A percentile compares a stretch with the other conserved stretches of the same genome.
phyloP scores from a whole-genome alignment of 352 stramenopile genomes.

The Globisporangium megalacanthum region DNA sequence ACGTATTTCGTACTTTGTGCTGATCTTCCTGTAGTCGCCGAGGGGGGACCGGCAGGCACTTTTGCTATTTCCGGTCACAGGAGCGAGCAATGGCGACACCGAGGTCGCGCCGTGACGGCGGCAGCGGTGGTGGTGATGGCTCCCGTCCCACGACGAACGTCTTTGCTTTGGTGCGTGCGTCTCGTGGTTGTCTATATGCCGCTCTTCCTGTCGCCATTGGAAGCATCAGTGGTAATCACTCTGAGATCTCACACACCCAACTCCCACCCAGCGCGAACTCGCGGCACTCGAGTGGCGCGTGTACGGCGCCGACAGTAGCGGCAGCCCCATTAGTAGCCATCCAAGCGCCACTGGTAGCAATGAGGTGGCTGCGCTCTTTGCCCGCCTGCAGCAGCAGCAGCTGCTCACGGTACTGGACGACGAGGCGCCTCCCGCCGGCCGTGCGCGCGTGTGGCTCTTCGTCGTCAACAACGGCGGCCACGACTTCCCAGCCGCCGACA shows the following conservation, averaged over 20 bases:
- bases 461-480: slow-evolving; percentile 33
- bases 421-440: not conserved
- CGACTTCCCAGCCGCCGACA: slow-evolving; percentile 15
- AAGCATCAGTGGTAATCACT: slow-evolving; percentile 4
- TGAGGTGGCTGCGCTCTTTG: slow-evolving; percentile 21
- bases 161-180: slow-evolving; percentile 37
- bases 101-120: not conserved
- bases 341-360: not conserved
- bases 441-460: slow-evolving; percentile 44
- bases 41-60: too few relatives aligned
- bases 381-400: slow-evolving; percentile 34
- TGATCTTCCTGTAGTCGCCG: too few relatives aligned
- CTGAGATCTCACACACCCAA: not conserved
- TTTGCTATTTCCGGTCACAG: too few relatives aligned
- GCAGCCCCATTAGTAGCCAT: not conserved
- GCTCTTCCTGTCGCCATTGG: slow-evolving; percentile 1
- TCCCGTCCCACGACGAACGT: slow-evolving; percentile 24
- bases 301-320: slow-evolving; percentile 17
- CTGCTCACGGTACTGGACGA: slow-evolving; percentile 22
- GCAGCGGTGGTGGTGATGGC: not conserved
- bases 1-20: too few relatives aligned
- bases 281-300: slow-evolving; percentile 47
- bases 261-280: slow-evolving; percentile 31
- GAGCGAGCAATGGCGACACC: not conserved
- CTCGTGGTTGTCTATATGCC: not conserved